phyloP scores from a whole-genome alignment of 805 yeast genomes.

The Candida xiaguanensis region DNA sequence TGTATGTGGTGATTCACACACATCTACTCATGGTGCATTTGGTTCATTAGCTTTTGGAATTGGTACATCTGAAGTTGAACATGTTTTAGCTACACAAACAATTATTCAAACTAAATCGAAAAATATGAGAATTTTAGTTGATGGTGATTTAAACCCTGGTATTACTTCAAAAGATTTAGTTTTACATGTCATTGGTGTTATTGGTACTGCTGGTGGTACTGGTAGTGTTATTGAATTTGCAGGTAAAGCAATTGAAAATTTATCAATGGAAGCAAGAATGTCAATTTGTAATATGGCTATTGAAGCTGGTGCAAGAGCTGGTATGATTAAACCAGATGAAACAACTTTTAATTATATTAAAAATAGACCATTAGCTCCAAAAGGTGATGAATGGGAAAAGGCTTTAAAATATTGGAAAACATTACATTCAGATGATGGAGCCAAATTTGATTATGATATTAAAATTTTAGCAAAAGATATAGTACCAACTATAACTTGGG shows the following conservation, averaged over 20 bases:
- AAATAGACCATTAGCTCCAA: slow-evolving; percentile 93
- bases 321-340: slow-evolving; percentile 97
- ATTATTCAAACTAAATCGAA: slow-evolving; percentile 91
- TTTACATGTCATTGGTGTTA: slow-evolving; percentile 89
- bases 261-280: slow-evolving; percentile 98
- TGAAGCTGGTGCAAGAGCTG: slow-evolving; percentile 99
- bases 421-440: slow-evolving; percentile 83
- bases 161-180: slow-evolving; percentile 95
- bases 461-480: slow-evolving; percentile 78
- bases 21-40: slow-evolving; percentile 98
- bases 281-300: slow-evolving; percentile 99
- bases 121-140: slow-evolving; percentile 86
- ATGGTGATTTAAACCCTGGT: slow-evolving; percentile 82
- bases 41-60: slow-evolving; percentile 98
- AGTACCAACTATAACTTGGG: slow-evolving; percentile 98
- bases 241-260: slow-evolving; percentile 85
- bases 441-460: slow-evolving; percentile 82
- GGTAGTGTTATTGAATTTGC: slow-evolving; percentile 96
- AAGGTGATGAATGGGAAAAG: slow-evolving; percentile 92
- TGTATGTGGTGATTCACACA: slow-evolving; percentile 98
- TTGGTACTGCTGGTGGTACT: slow-evolving; percentile 99
- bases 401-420: slow-evolving; percentile 91
- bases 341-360: slow-evolving; percentile 82
- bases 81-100: slow-evolving; percentile 96
- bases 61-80: slow-evolving; percentile 99